phyloP scores from a whole-genome alignment of 2,329 filamentous ascomycete genomes.

The Pestalotiopsis sp. region DNA sequence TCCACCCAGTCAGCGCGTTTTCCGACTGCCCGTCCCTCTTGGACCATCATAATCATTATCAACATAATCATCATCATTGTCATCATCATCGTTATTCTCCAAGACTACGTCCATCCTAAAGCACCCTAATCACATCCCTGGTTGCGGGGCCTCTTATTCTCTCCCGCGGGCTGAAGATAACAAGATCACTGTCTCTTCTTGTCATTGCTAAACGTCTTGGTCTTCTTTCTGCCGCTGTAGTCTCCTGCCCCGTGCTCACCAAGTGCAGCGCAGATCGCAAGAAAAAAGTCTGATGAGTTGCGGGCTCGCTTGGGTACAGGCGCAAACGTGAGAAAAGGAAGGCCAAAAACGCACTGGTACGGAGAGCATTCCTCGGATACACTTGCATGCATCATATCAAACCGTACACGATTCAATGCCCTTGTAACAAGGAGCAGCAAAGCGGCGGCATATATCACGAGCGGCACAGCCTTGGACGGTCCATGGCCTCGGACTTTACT shows the following conservation, averaged over 20 bases:
- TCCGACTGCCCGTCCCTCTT: constrained; percentile 10
- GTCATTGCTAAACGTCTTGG: not conserved
- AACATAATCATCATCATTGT: not conserved
- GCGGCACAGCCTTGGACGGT: constrained; percentile 8
- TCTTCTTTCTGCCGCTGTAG: not conserved
- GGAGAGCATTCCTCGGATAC: constrained; percentile 11
- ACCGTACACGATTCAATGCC: constrained; percentile 8
- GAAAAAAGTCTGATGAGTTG: not conserved
- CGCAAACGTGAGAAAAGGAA: constrained; percentile 6
- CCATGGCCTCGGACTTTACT: not conserved
- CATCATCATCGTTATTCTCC: not conserved
- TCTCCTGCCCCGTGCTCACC: not conserved
- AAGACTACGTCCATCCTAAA: constrained; percentile 1
- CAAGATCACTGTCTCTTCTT: constrained; percentile 4
- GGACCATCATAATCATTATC: not conserved
- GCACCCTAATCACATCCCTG: constrained; percentile 8
- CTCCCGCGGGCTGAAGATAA: constrained; percentile 14
- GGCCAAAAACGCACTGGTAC: constrained; percentile 9
- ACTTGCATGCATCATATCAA: constrained; percentile 14
- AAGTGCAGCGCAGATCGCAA: constrained; percentile 4
- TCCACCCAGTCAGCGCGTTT: constrained; percentile 14
- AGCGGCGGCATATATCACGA: constrained; percentile 10
- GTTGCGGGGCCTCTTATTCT: constrained; percentile 13
- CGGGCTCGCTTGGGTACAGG: constrained; percentile 3
- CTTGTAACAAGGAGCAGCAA: not conserved